Base-by-base conservation (phyloP, 2,329 filamentous ascomycete species). In the Fusarium tuaranense region DNA sequence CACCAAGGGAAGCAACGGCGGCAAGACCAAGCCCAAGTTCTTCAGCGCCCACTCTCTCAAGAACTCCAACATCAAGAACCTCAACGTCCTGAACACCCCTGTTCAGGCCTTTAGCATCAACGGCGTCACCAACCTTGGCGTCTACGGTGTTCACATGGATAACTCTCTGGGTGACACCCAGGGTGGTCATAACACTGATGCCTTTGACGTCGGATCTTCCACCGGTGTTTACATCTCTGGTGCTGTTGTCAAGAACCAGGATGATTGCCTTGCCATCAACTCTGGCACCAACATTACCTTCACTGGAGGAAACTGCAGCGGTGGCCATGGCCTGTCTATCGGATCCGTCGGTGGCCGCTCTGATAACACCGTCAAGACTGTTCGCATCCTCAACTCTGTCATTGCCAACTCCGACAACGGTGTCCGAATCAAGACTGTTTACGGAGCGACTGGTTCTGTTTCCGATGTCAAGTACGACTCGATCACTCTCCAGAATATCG, bases 11-110 rank as follows among this genome's bases (percentile, higher is more conserved):
- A 32, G 48, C 77, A 91, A 90, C 78, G 89, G 90, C 32, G 90
- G 90, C 79, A 87, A 87, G 82, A 88, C 81, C 27, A 92, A 93
- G 86, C 91, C 91, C 73, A 89, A 92, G 84, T 85, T 90, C 83
- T 89, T 90, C 83, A 84, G 82, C 39, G 88, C 87, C 51, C 84
- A 86, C 71, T 80, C 79, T 7, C 74, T 86, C 34, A 80, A 74
- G 53, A 71, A 79, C 70, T 84, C 83, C 20, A 79, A 75, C 69
- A 84, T 85, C 74, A 83, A 79, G 63, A 79, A 78, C 48, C 71
- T 86, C 39, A 81, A 84, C 63, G 81, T 85, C 51, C 71, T 82
- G 67, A 86, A 86, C 80, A 83, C 84, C 10, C 84, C 85, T 1
- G 80, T 84, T 10, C 84, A 86, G 71, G 82, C 80, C 12, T 83